These are phyloP conservation scores for Erodium texanum DNA, from an alignment of 441 rosid species.

Conservation along the genomic window DNA sequence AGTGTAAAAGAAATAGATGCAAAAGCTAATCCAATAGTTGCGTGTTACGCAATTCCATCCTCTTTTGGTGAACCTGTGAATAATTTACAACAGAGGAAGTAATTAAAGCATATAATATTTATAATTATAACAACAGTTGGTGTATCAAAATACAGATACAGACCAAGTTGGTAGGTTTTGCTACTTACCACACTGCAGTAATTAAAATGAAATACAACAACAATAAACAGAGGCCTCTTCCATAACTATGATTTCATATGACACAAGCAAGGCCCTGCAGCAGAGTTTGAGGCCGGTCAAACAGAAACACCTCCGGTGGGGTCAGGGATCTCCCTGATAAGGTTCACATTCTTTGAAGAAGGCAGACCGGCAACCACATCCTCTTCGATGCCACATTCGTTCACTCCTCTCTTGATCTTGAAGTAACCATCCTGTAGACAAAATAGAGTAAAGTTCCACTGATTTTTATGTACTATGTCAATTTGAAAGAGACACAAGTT, in stretches of 20 bases:
- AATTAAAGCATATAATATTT: too few species aligned
- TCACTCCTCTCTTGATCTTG: slow-evolving; percentile 69
- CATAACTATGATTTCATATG: neutral
- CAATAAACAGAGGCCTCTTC: neutral
- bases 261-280: neutral
- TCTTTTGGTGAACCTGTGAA: too few species aligned
- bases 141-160: too few species aligned
- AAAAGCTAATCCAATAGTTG: too few species aligned
- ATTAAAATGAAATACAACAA: too few species aligned
- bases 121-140: too few species aligned
- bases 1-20: too few species aligned
- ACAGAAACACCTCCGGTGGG: slow-evolving; percentile 32
- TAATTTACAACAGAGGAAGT: too few species aligned
- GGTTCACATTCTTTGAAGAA: slow-evolving; percentile 43
- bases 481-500: neutral
- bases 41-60: too few species aligned
- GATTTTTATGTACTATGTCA: neutral
- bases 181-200: neutral
- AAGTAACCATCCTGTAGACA: slow-evolving; percentile 96
- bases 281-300: slow-evolving; percentile 13
- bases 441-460: too few species aligned
- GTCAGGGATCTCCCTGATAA: slow-evolving; percentile 37
- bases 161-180: too few species aligned
- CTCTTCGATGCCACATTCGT: slow-evolving; percentile 81
- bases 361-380: slow-evolving; percentile 78